A percentile compares a stretch with the other conserved stretches of the same genome.
Evolutionary conservation across 2,329 filamentous ascomycete genomes (phyloP).

Genomic region (Alternaria triticina): DNA sequence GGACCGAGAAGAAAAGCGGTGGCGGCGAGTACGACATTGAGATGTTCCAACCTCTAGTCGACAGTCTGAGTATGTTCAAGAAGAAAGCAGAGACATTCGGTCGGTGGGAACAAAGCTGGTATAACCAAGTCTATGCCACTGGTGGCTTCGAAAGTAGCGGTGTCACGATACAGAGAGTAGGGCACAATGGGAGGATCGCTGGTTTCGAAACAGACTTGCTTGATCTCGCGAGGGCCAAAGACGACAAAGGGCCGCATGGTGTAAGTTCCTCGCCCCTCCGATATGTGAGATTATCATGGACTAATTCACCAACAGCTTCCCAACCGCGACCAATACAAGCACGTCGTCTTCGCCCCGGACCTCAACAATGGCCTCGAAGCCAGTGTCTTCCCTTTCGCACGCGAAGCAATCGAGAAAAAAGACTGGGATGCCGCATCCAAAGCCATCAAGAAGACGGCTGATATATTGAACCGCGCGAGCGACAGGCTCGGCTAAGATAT

Average conservation of each 20-base stretch:
- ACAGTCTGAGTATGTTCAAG: slow-evolving; percentile 68
- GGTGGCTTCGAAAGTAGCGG: slow-evolving; percentile 78
- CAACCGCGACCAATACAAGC: slow-evolving; percentile 91
- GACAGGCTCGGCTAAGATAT: slow-evolving; percentile 46
- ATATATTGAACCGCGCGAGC: slow-evolving; percentile 68
- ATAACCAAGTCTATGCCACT: slow-evolving; percentile 70
- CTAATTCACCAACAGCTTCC: slow-evolving; percentile 59
- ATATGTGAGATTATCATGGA: background rate
- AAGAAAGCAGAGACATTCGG: slow-evolving; percentile 70
- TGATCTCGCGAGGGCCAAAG: slow-evolving; percentile 69
- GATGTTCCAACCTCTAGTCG: slow-evolving; percentile 63
- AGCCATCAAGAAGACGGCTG: slow-evolving; percentile 74
- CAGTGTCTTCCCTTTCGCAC: slow-evolving; percentile 80
- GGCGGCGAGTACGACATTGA: slow-evolving; percentile 52
- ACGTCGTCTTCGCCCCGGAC: slow-evolving; percentile 86
- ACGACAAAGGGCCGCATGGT: slow-evolving; percentile 56
- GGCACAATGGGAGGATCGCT: slow-evolving; percentile 80
- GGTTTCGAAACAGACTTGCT: slow-evolving; percentile 83
- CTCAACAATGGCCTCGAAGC: slow-evolving; percentile 72
- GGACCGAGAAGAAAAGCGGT: slow-evolving; percentile 59
- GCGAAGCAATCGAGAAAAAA: slow-evolving; percentile 75
- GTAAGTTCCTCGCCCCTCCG: slow-evolving; percentile 60
- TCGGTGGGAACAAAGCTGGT: slow-evolving; percentile 80
- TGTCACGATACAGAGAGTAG: slow-evolving; percentile 70
- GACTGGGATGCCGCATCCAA: slow-evolving; percentile 73